phyloP scores from a whole-genome alignment of 1,139 yeast species.

The Scheffersomyces parashehatae region DNA sequence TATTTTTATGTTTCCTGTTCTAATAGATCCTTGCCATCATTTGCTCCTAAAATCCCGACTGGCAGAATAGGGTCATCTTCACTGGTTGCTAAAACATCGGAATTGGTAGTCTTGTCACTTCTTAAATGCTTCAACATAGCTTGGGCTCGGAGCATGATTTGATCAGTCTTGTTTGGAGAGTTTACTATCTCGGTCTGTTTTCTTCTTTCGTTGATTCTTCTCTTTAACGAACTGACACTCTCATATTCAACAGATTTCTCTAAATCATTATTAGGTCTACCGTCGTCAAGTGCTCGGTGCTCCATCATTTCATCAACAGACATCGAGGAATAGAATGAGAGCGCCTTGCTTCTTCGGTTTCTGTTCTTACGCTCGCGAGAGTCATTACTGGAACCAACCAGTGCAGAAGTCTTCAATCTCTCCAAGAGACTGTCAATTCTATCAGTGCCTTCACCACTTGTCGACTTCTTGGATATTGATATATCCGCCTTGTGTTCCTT shows the following conservation, averaged over 20 bases:
- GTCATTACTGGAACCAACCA: slow-evolving; percentile 18
- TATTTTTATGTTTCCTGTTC: too few species aligned
- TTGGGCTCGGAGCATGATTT: slow-evolving; percentile 40
- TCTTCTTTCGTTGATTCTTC: slow-evolving; percentile 40
- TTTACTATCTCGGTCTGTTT: slow-evolving; percentile 15
- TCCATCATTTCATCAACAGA: slow-evolving; percentile 26
- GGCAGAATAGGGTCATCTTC: too few species aligned
- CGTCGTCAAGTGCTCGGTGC: neutral
- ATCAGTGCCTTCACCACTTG: slow-evolving; percentile 18
- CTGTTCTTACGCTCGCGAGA: slow-evolving; percentile 22
- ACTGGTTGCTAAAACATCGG: too few species aligned
- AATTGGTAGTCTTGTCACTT: slow-evolving; percentile 10
- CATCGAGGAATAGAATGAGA: slow-evolving; percentile 36
- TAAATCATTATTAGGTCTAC: neutral
- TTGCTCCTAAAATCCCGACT: too few species aligned
- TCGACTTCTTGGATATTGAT: neutral
- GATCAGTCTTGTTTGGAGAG: slow-evolving; percentile 22
- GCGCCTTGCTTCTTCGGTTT: slow-evolving; percentile 33
- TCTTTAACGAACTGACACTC: slow-evolving; percentile 39
- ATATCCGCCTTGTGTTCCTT: neutral
- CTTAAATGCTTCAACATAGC: slow-evolving; percentile 43
- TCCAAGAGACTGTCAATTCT: slow-evolving; percentile 42
- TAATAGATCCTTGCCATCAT: too few species aligned
- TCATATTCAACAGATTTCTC: slow-evolving; percentile 28
- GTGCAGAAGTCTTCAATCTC: slow-evolving; percentile 35